Evolutionary conservation across 2,329 filamentous ascomycete genomes (phyloP).

Genomic region (Alternaria alternata): DNA sequence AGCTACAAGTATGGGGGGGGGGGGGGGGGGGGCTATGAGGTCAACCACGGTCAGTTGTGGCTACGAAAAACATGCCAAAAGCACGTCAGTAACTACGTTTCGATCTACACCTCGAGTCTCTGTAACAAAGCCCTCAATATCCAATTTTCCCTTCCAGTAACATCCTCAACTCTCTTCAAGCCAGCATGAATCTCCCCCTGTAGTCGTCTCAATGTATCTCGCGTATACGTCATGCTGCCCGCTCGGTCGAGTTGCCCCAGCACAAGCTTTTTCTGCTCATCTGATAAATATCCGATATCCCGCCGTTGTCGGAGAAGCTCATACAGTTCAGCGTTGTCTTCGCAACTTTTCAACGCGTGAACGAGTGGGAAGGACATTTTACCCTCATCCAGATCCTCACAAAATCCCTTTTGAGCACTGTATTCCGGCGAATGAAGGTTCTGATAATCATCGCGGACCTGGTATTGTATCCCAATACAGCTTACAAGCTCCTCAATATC

Average conservation of each 20-base stretch:
- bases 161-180: background rate
- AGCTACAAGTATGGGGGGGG: no score
- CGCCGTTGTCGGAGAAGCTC: background rate
- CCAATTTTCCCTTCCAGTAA: background rate
- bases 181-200: background rate
- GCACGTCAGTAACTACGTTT: background rate
- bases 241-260: background rate
- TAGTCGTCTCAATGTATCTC: background rate
- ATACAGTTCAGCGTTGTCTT: no score
- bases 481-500: background rate
- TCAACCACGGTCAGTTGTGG: background rate
- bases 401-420: constrained; percentile 85
- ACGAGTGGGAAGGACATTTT: constrained; percentile 71
- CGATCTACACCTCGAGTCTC: background rate
- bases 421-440: constrained; percentile 72
- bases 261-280: constrained; percentile 3
- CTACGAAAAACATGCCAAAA: background rate
- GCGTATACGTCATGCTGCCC: constrained; percentile 1
- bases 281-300: background rate
- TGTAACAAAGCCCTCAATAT: constrained; percentile 3
- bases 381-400: constrained; percentile 90
- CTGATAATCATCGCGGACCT: constrained; percentile 89
- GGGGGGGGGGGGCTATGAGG: no score
- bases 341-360: background rate
- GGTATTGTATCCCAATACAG: constrained; percentile 60